Evolutionary conservation across 2,329 filamentous ascomycete species (phyloP).

Genomic region (Hymenoscyphus fructigenus): DNA sequence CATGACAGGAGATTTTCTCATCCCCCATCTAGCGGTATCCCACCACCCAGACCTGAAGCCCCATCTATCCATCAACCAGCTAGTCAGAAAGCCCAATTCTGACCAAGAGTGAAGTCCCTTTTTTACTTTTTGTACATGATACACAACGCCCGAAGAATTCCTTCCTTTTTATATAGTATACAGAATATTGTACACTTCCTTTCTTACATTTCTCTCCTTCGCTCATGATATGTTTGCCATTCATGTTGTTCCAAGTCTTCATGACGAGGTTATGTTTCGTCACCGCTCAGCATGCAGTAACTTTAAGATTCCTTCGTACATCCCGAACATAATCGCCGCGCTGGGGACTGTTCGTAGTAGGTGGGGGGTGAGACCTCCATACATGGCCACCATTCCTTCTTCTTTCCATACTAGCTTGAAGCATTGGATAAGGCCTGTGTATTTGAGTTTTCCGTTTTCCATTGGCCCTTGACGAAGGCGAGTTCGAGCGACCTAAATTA

Average conservation of each 20-base stretch:
- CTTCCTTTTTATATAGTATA: neutral
- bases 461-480: conserved; percentile 81
- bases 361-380: conserved; percentile 89
- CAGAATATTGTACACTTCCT: conserved; percentile 3
- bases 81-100: neutral
- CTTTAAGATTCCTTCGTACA: conserved; percentile 52
- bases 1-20: neutral
- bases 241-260: neutral
- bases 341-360: conserved; percentile 88
- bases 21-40: neutral
- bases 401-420: conserved; percentile 86
- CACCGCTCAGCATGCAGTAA: conserved; percentile 33
- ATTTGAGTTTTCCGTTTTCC: conserved; percentile 71
- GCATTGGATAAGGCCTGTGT: conserved; percentile 84
- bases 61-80: neutral
- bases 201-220: neutral
- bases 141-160: neutral
- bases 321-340: conserved; percentile 95
- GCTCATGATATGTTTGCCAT: neutral
- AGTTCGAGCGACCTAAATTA: conserved; percentile 70
- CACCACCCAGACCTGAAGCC: neutral
- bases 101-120: neutral
- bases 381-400: conserved; percentile 81
- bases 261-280: neutral
- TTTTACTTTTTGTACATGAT: neutral